Evolutionary conservation across 768 basidiomycete genomes (phyloP).

Genomic region (Termitomyces sp.): DNA sequence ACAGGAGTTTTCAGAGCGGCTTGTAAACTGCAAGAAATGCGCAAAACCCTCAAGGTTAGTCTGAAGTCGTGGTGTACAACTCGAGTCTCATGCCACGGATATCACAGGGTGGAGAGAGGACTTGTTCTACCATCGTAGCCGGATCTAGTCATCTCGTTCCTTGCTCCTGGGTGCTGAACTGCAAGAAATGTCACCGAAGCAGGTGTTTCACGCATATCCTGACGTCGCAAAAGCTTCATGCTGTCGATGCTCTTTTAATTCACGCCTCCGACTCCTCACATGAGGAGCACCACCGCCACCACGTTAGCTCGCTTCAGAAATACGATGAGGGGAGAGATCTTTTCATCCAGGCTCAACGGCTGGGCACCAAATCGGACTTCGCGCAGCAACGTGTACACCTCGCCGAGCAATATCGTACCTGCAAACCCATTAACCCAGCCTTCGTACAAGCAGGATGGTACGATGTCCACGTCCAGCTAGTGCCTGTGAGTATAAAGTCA

Average conservation of each 20-base stretch:
- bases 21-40: constrained; percentile 18
- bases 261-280: constrained; percentile 21
- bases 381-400: constrained; percentile 35
- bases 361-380: constrained; percentile 28
- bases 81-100: background rate
- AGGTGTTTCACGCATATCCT: constrained; percentile 35
- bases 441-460: constrained; percentile 56
- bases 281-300: constrained; percentile 26
- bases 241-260: constrained; percentile 29
- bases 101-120: constrained; percentile 7
- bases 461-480: constrained; percentile 27
- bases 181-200: constrained; percentile 34
- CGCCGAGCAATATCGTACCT: constrained; percentile 41
- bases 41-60: constrained; percentile 10
- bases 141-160: constrained; percentile 16
- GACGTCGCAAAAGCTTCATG: constrained; percentile 27
- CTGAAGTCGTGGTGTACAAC: background rate
- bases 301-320: constrained; percentile 14
- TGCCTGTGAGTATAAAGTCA: background rate
- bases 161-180: constrained; percentile 21
- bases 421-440: constrained; percentile 37
- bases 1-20: constrained; percentile 23
- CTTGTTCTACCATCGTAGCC: constrained; percentile 6
- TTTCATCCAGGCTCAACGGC: constrained; percentile 18
- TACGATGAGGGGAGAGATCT: constrained; percentile 13